These are phyloP conservation scores for Colletotrichum chrysophilum DNA, from an alignment of 2,329 filamentous ascomycete genomes.

Conservation along the genomic window DNA sequence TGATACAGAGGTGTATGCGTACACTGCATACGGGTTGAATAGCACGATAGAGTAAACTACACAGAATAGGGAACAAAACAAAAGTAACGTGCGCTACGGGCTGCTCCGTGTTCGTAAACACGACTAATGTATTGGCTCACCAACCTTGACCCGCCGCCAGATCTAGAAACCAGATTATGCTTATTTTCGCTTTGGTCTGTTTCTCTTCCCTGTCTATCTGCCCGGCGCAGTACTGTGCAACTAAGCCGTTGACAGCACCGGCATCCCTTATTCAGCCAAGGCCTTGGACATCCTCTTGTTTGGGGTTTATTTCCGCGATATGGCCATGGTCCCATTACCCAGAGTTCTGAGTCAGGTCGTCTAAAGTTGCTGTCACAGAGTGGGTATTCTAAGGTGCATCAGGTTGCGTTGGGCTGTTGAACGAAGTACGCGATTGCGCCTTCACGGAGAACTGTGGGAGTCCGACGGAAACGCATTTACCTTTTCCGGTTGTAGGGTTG, in stretches of 20 bases:
- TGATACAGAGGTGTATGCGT: neutral
- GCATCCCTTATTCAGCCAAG: neutral
- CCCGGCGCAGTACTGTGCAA: neutral
- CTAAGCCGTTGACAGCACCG: neutral
- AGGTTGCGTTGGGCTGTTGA: neutral
- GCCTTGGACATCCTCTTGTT: neutral
- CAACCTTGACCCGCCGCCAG: neutral
- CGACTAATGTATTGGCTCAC: neutral
- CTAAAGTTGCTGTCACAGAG: neutral
- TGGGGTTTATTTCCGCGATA: neutral
- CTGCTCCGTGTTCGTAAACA: neutral
- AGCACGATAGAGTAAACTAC: too few relatives aligned
- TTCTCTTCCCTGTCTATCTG: neutral
- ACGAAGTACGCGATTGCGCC: neutral
- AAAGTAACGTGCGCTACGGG: neutral
- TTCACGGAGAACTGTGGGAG: neutral
- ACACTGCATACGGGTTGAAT: too few relatives aligned
- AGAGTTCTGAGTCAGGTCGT: neutral
- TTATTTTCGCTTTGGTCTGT: neutral
- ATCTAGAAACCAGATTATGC: neutral
- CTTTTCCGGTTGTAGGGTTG: neutral
- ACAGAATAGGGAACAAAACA: too few relatives aligned
- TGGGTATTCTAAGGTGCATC: neutral
- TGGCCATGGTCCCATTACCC: neutral
- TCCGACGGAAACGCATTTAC: neutral